phyloP scores from a whole-genome alignment of 108 stramenopile genomes.

The Skeletonema menzelii region DNA sequence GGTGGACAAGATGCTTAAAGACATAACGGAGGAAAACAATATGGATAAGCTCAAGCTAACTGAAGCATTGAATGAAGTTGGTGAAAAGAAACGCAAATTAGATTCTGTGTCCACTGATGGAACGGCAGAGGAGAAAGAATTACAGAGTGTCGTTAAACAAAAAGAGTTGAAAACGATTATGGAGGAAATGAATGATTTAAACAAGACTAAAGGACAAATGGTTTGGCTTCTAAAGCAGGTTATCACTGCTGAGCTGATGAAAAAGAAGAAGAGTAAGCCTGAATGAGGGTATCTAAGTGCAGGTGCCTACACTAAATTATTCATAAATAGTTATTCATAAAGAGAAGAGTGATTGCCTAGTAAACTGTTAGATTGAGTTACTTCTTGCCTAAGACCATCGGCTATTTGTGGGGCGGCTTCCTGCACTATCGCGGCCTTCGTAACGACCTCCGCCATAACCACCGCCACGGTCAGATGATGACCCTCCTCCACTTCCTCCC shows the following conservation, averaged over 20 bases:
- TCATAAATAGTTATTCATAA: too few relatives aligned
- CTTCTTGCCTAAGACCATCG: not conserved
- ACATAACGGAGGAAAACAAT: conserved; percentile 8
- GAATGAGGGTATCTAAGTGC: too few relatives aligned
- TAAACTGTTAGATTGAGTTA: too few relatives aligned
- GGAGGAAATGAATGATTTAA: conserved; percentile 37
- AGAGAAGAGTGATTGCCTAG: not conserved
- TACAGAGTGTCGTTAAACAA: conserved; percentile 18
- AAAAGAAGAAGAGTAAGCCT: not conserved
- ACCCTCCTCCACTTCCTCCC: conserved; percentile 41
- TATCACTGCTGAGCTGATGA: not conserved
- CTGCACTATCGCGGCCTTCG: conserved; percentile 21
- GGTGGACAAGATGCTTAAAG: conserved; percentile 10
- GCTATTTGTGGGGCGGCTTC: not conserved
- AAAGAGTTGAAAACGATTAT: conserved; percentile 37
- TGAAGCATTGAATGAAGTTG: conserved; percentile 4
- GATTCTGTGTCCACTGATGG: not conserved
- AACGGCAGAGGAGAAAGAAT: conserved; percentile 7
- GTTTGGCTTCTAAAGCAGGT: conserved; percentile 47
- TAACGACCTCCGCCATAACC: conserved; percentile 49
- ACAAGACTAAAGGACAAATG: conserved; percentile 46
- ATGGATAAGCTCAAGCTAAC: conserved; percentile 11
- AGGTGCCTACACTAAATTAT: not conserved
- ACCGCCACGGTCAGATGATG: conserved; percentile 41
- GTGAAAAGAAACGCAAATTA: conserved; percentile 18